Conservation (phyloP, 305 asterid genomes). For the Fraxinus platypoda region DNA sequence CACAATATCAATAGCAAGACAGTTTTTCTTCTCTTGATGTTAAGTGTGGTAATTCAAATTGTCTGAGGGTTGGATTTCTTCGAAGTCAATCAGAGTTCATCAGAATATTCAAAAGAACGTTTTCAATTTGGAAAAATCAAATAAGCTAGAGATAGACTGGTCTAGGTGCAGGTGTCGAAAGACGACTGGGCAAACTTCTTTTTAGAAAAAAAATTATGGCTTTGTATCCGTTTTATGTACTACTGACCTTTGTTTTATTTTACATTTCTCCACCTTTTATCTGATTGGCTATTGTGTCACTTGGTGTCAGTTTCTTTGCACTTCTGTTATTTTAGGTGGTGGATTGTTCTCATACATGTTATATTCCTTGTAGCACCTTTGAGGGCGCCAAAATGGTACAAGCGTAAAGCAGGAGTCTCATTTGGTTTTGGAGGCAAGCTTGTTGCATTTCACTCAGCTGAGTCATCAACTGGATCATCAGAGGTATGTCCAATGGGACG, state of each 20-base stretch:
- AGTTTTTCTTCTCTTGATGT: neutral
- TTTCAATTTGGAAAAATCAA: neutral
- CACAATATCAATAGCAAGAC: neutral
- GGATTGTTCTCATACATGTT: constrained; percentile 21
- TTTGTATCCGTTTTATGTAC: constrained; percentile 11
- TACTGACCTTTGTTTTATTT: neutral
- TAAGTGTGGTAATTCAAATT: neutral
- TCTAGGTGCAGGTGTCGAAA: neutral
- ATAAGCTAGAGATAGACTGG: constrained; percentile 1
- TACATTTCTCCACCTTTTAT: neutral
- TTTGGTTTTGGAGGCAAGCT: constrained; percentile 99
- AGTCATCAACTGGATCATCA: constrained; percentile 59
- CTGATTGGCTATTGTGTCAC: neutral
- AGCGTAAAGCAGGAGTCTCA: constrained; percentile 92
- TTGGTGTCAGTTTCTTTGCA: constrained; percentile 16
- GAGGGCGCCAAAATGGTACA: constrained; percentile 99
- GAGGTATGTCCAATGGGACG: constrained; percentile 47
- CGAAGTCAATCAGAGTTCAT: neutral
- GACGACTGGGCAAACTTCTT: neutral
- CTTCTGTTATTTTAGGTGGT: constrained; percentile 14
- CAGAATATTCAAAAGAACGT: neutral
- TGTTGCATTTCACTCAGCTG: constrained; percentile 70
- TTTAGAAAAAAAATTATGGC: constrained; percentile 1
- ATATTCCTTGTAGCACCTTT: constrained; percentile 58
- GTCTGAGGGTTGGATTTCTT: neutral